phyloP scores from a whole-genome alignment of 1,284 basidiomycete genomes.

The Ganoderma leucocontextum region DNA sequence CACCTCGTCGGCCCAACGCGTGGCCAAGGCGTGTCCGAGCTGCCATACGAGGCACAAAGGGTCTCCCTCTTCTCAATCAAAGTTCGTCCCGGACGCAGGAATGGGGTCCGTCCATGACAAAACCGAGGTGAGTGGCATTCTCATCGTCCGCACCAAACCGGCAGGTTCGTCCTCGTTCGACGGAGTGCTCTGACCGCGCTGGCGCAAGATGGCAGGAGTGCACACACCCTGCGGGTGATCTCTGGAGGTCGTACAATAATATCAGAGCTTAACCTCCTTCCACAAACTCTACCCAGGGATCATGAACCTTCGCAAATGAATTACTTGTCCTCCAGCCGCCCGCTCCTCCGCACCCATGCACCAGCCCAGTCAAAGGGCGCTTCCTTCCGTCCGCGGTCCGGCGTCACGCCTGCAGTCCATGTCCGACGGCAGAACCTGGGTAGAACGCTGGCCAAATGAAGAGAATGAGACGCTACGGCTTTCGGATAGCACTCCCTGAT shows the following conservation, averaged over 20 bases:
- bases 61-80: constrained; percentile 40
- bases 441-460: constrained; percentile 25
- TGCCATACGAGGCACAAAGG: constrained; percentile 65
- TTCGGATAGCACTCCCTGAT: constrained; percentile 32
- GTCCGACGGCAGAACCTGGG: constrained; percentile 29
- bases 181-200: constrained; percentile 33
- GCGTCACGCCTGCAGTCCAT: constrained; percentile 29
- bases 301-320: constrained; percentile 37
- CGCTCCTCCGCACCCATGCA: constrained; percentile 10
- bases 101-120: constrained; percentile 41
- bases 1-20: constrained; percentile 59
- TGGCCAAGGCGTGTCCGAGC: constrained; percentile 66
- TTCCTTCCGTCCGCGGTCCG: constrained; percentile 21
- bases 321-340: constrained; percentile 14
- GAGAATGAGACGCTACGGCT: constrained; percentile 31
- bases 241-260: constrained; percentile 36
- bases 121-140: constrained; percentile 32
- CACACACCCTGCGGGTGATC: constrained; percentile 36
- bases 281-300: constrained; percentile 25
- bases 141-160: constrained; percentile 31
- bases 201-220: constrained; percentile 38
- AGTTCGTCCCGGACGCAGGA: constrained; percentile 37
- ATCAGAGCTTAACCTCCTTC: constrained; percentile 38
- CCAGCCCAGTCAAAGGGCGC: constrained; percentile 10
- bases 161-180: constrained; percentile 40